Percentiles rank a stretch among this genome's conserved stretches.
Conservation (phyloP, 2,329 filamentous ascomycete species). For the Curvularia spicifera region DNA sequence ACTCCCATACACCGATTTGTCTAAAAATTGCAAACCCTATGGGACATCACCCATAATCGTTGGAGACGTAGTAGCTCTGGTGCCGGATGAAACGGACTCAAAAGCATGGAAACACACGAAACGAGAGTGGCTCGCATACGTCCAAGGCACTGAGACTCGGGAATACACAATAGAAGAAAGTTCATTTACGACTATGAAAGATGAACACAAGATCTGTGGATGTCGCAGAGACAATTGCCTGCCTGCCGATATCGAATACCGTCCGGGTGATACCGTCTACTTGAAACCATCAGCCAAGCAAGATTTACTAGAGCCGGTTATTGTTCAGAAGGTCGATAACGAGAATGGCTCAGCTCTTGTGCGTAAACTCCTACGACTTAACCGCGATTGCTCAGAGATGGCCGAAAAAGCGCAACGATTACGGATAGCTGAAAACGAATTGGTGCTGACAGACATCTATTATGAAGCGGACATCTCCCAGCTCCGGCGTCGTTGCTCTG, state of each 20-base stretch:
- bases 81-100: slow-evolving; percentile 56
- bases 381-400: slow-evolving; percentile 47
- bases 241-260: slow-evolving; percentile 44
- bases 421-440: slow-evolving; percentile 58
- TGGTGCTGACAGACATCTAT: slow-evolving; percentile 62
- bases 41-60: slow-evolving; percentile 33
- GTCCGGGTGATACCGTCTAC: slow-evolving; percentile 67
- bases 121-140: slow-evolving; percentile 72
- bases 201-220: slow-evolving; percentile 63
- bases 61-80: slow-evolving; percentile 60
- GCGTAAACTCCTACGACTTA: slow-evolving; percentile 61
- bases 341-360: slow-evolving; percentile 51
- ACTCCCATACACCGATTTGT: not conserved
- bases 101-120: slow-evolving; percentile 61
- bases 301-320: slow-evolving; percentile 64
- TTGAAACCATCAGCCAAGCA: slow-evolving; percentile 41
- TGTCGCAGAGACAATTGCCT: slow-evolving; percentile 38
- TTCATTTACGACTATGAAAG: slow-evolving; percentile 66
- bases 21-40: slow-evolving; percentile 11
- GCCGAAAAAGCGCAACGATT: slow-evolving; percentile 29
- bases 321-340: slow-evolving; percentile 57
- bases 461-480: slow-evolving; percentile 46
- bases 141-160: slow-evolving; percentile 58
- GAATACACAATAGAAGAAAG: slow-evolving; percentile 65
- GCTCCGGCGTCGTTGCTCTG: slow-evolving; percentile 64